These are phyloP conservation scores for Salix purpurea DNA, from an alignment of 345 rosid species.

Conservation along the genomic window DNA sequence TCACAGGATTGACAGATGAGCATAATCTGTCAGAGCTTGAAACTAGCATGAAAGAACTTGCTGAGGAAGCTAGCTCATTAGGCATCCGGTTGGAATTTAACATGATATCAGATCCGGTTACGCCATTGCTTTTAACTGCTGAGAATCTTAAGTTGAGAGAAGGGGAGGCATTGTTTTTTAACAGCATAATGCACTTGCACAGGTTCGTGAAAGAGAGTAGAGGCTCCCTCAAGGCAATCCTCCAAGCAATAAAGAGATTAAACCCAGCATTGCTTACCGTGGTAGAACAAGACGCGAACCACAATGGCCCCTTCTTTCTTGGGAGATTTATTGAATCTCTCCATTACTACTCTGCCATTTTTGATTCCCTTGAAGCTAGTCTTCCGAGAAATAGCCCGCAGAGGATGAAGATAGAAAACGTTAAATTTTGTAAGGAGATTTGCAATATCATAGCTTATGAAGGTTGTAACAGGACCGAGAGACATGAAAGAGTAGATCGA, in stretches of 20 bases:
- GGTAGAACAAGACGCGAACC: constrained; percentile 68
- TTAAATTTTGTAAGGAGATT: constrained; percentile 52
- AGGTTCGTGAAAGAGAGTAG: constrained; percentile 58
- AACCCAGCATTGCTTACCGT: constrained; percentile 45
- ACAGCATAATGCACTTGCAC: constrained; percentile 57
- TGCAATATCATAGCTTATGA: constrained; percentile 51
- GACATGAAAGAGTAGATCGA: constrained; percentile 65
- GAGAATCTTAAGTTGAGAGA: constrained; percentile 45
- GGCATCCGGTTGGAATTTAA: constrained; percentile 41
- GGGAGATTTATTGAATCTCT: constrained; percentile 70
- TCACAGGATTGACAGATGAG: constrained; percentile 37
- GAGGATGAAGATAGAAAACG: constrained; percentile 55
- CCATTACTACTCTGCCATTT: constrained; percentile 60
- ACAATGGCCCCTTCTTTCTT: constrained; percentile 64
- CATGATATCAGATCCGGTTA: constrained; percentile 27
- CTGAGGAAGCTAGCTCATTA: constrained; percentile 31
- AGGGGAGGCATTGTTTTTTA: constrained; percentile 49
- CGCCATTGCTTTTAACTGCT: constrained; percentile 32
- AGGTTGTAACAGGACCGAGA: constrained; percentile 44
- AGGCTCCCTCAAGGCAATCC: constrained; percentile 59
- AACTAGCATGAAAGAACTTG: constrained; percentile 34
- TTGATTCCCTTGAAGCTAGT: constrained; percentile 58
- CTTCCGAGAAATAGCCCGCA: constrained; percentile 44
- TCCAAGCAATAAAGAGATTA: constrained; percentile 58
- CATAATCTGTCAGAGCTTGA: constrained; percentile 20